phyloP scores from a whole-genome alignment of 2,329 filamentous ascomycete species.

The Phaeosphaeriaceae sp. region DNA sequence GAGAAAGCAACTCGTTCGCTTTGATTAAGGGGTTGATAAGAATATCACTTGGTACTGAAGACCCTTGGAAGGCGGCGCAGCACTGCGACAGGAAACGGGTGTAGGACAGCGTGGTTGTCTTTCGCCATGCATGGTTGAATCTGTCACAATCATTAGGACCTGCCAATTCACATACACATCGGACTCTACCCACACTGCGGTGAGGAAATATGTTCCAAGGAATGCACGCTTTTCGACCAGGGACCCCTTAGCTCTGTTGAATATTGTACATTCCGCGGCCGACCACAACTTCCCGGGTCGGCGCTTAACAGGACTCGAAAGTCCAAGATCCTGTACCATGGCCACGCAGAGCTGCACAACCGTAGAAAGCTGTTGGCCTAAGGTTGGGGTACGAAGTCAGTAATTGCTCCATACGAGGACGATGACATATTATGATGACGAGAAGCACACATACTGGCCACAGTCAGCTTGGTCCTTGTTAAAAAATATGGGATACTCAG shows the following conservation, averaged over 20 bases:
- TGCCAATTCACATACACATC: neutral
- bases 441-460: no score
- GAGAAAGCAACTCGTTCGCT: slow-evolving; percentile 21
- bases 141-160: slow-evolving; percentile 8
- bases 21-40: slow-evolving; percentile 27
- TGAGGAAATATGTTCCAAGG: slow-evolving; percentile 27
- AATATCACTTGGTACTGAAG: slow-evolving; percentile 18
- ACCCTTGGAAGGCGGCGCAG: slow-evolving; percentile 13
- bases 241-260: neutral
- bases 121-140: slow-evolving; percentile 30
- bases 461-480: no score
- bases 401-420: no score
- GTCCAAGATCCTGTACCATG: slow-evolving; percentile 44
- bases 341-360: slow-evolving; percentile 48
- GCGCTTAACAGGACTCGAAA: slow-evolving; percentile 14
- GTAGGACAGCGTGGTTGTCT: slow-evolving; percentile 17
- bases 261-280: neutral
- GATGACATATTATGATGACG: no score
- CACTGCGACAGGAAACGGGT: slow-evolving; percentile 27
- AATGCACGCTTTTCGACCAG: slow-evolving; percentile 25
- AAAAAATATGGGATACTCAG: no score
- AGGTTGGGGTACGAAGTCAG: no score
- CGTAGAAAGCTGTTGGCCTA: slow-evolving; percentile 40
- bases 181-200: slow-evolving; percentile 16
- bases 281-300: neutral